These are phyloP conservation scores for Aegle marmelos DNA, from an alignment of 345 rosid species.

Conservation along the genomic window DNA sequence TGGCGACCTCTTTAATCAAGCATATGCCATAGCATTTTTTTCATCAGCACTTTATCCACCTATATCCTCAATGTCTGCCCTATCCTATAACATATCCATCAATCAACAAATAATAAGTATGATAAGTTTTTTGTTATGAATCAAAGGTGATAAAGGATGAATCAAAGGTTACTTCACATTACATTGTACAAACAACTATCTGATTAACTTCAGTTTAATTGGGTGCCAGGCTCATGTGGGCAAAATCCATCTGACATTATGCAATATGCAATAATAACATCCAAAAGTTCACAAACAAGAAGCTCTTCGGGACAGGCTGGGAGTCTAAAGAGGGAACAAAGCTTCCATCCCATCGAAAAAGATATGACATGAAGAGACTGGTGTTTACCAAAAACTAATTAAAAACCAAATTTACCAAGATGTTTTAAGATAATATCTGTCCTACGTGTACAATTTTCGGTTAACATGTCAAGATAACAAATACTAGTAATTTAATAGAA, in stretches of 20 bases:
- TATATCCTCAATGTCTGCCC: not conserved
- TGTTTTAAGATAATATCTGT: not conserved
- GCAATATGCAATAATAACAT: not conserved
- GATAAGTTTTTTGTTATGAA: not conserved
- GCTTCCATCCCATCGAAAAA: not conserved
- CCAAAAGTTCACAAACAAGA: not conserved
- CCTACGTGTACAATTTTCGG: not conserved
- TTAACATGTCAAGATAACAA: not conserved
- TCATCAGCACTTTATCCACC: not conserved
- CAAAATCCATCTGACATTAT: not conserved
- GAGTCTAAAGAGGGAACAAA: not conserved
- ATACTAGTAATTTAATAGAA: not conserved
- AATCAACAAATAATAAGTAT: not conserved
- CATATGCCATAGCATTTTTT: not conserved
- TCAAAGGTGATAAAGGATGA: not conserved
- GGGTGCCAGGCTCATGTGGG: not conserved
- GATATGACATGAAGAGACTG: not conserved
- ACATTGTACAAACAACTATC: not conserved
- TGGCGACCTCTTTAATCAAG: not conserved
- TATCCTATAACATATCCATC: conserved; percentile 18
- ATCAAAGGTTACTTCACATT: not conserved
- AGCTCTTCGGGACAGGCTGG: not conserved
- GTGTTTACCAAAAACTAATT: not conserved
- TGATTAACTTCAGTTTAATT: not conserved
- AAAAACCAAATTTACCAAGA: not conserved